Evolutionary conservation across 495 filamentous ascomycete species (phyloP), one percentile per base, ranked within the genome.

Genomic region (Terfezia claveryi): DNA sequence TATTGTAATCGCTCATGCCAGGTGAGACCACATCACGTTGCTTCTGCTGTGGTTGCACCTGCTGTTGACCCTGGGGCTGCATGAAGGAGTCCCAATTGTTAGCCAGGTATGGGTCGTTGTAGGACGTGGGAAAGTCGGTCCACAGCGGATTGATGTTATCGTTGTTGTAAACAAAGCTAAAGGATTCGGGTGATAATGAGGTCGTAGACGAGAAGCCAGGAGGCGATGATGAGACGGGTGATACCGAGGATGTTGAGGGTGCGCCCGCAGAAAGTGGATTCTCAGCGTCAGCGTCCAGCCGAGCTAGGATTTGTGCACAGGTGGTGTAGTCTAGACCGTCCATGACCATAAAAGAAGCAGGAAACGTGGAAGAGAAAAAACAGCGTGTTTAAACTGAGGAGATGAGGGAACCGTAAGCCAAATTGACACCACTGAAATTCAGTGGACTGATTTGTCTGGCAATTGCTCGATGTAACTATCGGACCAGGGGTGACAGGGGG

Each of bases 271-370:
- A 50, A 59, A 51, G 50, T 17, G 23, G n/a, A 9, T 58, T 55
- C 51, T 62, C 23, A 56, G 58, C 46, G 61, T 65, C 62, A 59
- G 55, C 54, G 52, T 66, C 63, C 49, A 66, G 59, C 49, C 63
- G 59, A 36, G 63, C 63, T 50, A 66, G 63, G 56, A 63, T 63
- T 55, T 65, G 63, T 50, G 63, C 56, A 50, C 63, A 66, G 46
- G 55, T 55, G 46, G 65, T 60, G 63, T 46, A 46, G 41, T 20
- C 17, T 46, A 46, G 17, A 6, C 41, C 4, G 14, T 46, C 41
- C 41, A 46, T 46, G 41, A 20, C 17, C 41, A 4, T 46, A 46
- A 20, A 46, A 46, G 17, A 2, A 46, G 41, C 41, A 6, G 8
- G 41, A 9, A 8, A 46, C 8, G 41, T 46, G 41, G 17, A 46